These are phyloP conservation scores for Biscogniauxia sp. DNA, from an alignment of 2,329 filamentous ascomycete species.

Conservation along the genomic window DNA sequence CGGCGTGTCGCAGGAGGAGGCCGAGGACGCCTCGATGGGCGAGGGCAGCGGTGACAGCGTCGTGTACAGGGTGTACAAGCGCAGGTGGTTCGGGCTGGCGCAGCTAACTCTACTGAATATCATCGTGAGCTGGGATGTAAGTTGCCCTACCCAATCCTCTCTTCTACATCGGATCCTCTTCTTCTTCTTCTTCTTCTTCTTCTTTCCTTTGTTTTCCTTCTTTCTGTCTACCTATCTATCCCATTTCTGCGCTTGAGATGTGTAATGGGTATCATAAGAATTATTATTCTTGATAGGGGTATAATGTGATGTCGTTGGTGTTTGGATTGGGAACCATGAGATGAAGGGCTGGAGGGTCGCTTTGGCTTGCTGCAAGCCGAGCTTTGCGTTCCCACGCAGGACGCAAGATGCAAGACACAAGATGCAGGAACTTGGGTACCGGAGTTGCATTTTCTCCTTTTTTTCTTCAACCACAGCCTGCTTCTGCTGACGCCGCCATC, in stretches of 20 bases:
- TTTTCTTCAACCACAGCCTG: not conserved
- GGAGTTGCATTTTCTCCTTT: constrained; percentile 1
- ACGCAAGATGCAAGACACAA: not conserved
- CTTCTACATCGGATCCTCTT: not conserved
- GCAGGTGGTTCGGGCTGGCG: constrained; percentile 82
- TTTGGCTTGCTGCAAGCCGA: not conserved
- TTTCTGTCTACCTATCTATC: no score
- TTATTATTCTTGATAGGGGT: no score
- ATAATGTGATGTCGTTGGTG: not conserved
- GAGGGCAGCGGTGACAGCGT: constrained; percentile 16
- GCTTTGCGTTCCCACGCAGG: not conserved
- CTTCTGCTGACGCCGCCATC: not conserved
- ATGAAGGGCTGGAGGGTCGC: not conserved
- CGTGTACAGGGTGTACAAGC: constrained; percentile 60
- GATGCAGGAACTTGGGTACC: not conserved
- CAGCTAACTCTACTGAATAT: constrained; percentile 88
- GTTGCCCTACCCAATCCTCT: constrained; percentile 40
- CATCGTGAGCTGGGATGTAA: constrained; percentile 91
- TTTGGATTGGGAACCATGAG: not conserved
- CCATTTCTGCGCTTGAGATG: not conserved
- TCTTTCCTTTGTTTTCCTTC: no score
- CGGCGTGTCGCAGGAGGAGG: constrained; percentile 5
- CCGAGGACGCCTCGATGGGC: constrained; percentile 13
- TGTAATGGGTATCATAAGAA: not conserved
- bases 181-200: constrained; percentile 2